A percentile compares a stretch with the other conserved stretches of the same genome.
Conservation (phyloP, 768 basidiomycete species). For the Trametes villosa region DNA sequence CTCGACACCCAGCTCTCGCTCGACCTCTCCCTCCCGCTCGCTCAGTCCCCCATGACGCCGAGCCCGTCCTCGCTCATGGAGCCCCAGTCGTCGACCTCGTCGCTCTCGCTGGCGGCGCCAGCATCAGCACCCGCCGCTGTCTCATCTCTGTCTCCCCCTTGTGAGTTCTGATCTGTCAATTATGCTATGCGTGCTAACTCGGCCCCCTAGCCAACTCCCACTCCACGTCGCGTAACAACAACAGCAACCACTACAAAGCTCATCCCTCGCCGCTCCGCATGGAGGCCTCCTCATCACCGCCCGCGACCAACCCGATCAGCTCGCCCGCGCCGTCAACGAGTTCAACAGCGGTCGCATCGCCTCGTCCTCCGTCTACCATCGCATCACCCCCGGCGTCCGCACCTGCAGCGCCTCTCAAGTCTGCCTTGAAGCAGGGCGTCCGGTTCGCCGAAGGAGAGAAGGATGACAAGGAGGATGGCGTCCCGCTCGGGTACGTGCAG, state of each 20-base stretch:
- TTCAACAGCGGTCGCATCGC: constrained; percentile 1
- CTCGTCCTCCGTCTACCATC: not conserved
- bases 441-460: constrained; percentile 18
- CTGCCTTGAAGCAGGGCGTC: constrained; percentile 22
- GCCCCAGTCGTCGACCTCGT: constrained; percentile 10
- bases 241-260: constrained; percentile 30
- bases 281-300: constrained; percentile 23
- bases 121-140: not conserved
- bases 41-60: constrained; percentile 13
- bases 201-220: constrained; percentile 11
- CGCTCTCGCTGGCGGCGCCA: constrained; percentile 13
- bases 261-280: constrained; percentile 37
- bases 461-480: constrained; percentile 45
- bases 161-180: constrained; percentile 1
- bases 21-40: constrained; percentile 15
- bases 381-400: constrained; percentile 15
- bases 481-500: constrained; percentile 72
- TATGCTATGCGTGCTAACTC: not conserved
- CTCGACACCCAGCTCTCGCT: constrained; percentile 18
- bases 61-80: constrained; percentile 9
- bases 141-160: not conserved
- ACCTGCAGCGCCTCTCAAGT: constrained; percentile 10
- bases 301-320: not conserved
- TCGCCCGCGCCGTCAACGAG: constrained; percentile 1
- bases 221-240: constrained; percentile 27